phyloP scores from a whole-genome alignment of 2,329 filamentous ascomycete genomes.

The Monilinia aucupariae region DNA sequence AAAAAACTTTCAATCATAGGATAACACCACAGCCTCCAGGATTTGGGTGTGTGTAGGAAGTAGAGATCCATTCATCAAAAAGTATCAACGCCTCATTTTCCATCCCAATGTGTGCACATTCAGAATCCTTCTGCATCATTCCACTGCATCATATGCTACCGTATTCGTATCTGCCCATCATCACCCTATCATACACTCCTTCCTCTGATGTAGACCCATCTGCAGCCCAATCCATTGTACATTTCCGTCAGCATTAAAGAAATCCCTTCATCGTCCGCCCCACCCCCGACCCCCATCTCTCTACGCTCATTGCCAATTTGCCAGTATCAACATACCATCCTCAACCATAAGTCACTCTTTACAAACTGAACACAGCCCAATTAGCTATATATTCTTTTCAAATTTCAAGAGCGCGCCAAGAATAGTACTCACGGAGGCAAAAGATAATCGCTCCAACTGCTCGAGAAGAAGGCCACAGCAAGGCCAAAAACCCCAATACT shows the following conservation, averaged over 20 bases:
- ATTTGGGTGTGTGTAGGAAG: not conserved
- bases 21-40: not conserved
- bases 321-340: not conserved
- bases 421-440: constrained; percentile 53
- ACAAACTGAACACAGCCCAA: not conserved
- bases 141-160: not conserved
- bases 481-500: constrained; percentile 63
- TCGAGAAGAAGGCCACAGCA: constrained; percentile 61
- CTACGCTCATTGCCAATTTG: not conserved
- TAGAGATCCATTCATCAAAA: constrained; percentile 16
- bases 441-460: constrained; percentile 61
- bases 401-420: not conserved
- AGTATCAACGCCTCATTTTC: constrained; percentile 13
- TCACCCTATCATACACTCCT: constrained; percentile 6
- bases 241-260: constrained; percentile 1
- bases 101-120: constrained; percentile 4
- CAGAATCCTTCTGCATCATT: not conserved
- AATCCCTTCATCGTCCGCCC: not conserved
- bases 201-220: not conserved
- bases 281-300: not conserved
- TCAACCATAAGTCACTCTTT: not conserved
- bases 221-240: constrained; percentile 1
- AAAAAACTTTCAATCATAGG: not conserved
- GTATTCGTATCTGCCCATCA: not conserved
- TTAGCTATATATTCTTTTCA: not conserved